A percentile compares a stretch with the other conserved stretches of the same genome.
These are phyloP conservation scores for Fraxinus xanthoxyloides DNA, from an alignment of 305 asterid genomes.

Conservation along the genomic window DNA sequence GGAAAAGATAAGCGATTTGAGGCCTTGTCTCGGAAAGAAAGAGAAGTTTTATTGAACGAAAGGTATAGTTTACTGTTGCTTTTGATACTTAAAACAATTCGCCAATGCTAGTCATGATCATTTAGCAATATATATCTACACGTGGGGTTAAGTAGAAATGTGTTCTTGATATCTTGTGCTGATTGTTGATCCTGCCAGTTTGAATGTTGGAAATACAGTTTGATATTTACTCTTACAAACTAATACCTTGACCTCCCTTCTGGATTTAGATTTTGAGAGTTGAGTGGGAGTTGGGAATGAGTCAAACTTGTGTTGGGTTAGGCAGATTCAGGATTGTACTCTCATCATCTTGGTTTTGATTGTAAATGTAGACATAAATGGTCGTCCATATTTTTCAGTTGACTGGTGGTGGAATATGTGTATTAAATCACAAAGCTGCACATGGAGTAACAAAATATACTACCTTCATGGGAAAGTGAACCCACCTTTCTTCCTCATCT, in stretches of 20 bases:
- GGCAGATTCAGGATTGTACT: not conserved
- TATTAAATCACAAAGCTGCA: not conserved
- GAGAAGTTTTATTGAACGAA: constrained; percentile 78
- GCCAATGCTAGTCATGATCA: constrained; percentile 2
- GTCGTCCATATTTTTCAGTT: not conserved
- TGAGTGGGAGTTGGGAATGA: not conserved
- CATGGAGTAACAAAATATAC: not conserved
- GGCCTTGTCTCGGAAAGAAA: constrained; percentile 86
- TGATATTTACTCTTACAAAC: not conserved
- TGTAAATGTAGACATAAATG: not conserved
- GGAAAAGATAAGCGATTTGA: constrained; percentile 83
- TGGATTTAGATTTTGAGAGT: constrained; percentile 6
- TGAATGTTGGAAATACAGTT: constrained; percentile 8
- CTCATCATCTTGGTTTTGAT: not conserved
- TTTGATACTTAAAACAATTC: constrained; percentile 1
- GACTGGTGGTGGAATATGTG: not conserved
- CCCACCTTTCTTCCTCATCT: not conserved
- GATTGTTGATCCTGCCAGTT: constrained; percentile 6
- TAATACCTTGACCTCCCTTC: constrained; percentile 1
- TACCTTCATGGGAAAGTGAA: not conserved
- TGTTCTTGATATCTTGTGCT: constrained; percentile 4
- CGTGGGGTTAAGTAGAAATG: not conserved
- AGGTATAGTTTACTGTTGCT: constrained; percentile 51
- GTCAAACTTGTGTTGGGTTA: constrained; percentile 1
- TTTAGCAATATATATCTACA: constrained; percentile 2